A percentile compares a stretch with the other conserved stretches of the same genome.
These are phyloP conservation scores for Saksenaea oblongispora DNA, from an alignment of 371 early-diverging fungal genomes.

Conservation along the genomic window DNA sequence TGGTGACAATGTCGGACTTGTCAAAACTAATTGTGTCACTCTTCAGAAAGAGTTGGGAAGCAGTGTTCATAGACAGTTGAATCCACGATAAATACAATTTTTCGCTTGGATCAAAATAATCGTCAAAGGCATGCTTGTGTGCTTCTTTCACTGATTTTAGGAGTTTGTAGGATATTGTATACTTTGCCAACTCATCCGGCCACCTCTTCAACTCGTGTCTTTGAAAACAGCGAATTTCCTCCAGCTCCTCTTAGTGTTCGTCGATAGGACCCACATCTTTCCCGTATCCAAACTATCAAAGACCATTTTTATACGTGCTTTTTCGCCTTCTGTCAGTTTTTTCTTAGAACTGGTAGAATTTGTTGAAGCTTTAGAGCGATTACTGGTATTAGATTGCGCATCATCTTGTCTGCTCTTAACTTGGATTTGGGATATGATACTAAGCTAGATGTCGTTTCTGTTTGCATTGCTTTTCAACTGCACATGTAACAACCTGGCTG, in stretches of 20 bases:
- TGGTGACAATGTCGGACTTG: background rate
- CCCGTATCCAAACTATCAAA: background rate
- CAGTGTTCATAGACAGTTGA: background rate
- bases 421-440: no score
- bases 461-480: no score
- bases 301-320: background rate
- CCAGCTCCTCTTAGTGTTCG: background rate
- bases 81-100: background rate
- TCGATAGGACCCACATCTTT: background rate
- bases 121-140: background rate
- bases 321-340: background rate
- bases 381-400: no score
- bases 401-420: no score
- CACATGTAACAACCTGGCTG: no score
- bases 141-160: background rate
- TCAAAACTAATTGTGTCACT: background rate
- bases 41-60: background rate
- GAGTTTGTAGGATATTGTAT: background rate
- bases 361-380: no score
- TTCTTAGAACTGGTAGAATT: no score
- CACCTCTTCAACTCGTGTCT: background rate
- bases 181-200: slow-evolving; percentile 1
- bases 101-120: background rate
- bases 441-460: no score
- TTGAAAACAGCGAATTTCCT: background rate